Conservation (phyloP, 1,139 yeast species). For the Hanseniaspora uvarum region DNA sequence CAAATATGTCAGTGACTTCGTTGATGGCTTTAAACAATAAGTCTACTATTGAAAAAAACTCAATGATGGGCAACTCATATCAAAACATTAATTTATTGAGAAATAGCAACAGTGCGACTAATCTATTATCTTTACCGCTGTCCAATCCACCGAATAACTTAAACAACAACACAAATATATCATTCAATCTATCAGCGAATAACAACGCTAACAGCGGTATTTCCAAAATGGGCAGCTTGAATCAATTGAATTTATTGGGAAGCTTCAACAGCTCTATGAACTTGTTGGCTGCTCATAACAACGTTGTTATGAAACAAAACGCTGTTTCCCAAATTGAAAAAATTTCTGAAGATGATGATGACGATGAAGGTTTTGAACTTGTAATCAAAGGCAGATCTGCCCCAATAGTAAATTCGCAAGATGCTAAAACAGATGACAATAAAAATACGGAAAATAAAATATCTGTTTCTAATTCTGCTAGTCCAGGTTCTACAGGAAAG, state of each 20-base stretch:
- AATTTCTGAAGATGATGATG: neutral
- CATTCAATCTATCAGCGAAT: neutral
- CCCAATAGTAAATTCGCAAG: neutral
- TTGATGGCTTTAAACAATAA: neutral
- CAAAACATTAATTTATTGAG: neutral
- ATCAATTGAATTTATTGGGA: neutral
- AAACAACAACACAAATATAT: neutral
- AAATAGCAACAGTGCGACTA: neutral
- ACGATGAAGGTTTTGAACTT: neutral
- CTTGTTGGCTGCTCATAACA: neutral
- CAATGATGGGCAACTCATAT: neutral
- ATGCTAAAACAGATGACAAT: neutral
- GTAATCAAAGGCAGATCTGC: neutral
- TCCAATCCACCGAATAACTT: neutral
- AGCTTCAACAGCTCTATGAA: neutral
- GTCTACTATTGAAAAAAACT: neutral
- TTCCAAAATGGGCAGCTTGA: neutral
- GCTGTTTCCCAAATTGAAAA: neutral
- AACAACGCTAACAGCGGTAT: neutral
- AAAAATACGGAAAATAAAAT: constrained; percentile 1
- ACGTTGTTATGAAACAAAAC: neutral
- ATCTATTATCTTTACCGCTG: neutral
- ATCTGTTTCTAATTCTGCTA: neutral
- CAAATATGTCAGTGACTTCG: constrained; percentile 2
- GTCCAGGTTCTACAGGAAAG: neutral